Percentiles rank a stretch among this genome's conserved stretches.
These are phyloP conservation scores for Setaria italica DNA, from an alignment of 202 grass and related monocot genomes.

Conservation along the genomic window DNA sequence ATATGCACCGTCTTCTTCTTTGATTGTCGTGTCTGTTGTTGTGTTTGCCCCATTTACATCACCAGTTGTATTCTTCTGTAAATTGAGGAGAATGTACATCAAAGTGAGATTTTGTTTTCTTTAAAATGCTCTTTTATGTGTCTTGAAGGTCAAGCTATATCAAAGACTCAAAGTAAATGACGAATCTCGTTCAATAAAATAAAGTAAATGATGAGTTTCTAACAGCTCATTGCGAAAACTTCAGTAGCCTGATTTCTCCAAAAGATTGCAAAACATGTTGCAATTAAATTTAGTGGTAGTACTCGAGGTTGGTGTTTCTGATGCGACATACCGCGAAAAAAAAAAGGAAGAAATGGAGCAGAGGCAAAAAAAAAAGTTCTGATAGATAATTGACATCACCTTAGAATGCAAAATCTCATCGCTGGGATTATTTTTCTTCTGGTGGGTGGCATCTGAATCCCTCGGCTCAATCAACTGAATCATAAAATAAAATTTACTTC, in stretches of 20 bases:
- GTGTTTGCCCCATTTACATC: slow-evolving; percentile 15
- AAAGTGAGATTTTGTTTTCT: not conserved
- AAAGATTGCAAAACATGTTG: not conserved
- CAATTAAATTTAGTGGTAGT: not conserved
- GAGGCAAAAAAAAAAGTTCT: not conserved
- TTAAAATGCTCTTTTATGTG: not conserved
- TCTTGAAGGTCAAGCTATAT: not conserved
- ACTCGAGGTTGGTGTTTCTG: not conserved
- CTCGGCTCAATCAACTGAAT: slow-evolving; percentile 38
- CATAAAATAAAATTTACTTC: slow-evolving; percentile 21
- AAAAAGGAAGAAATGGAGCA: not conserved
- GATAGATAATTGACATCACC: slow-evolving; percentile 14
- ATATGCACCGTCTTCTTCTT: slow-evolving; percentile 28
- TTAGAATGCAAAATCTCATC: slow-evolving; percentile 22
- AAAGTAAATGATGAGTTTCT: not conserved
- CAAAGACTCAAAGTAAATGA: not conserved
- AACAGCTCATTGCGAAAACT: not conserved
- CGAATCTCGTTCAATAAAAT: not conserved
- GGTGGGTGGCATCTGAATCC: slow-evolving; percentile 20
- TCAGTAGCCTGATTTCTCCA: not conserved
- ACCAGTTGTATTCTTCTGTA: slow-evolving; percentile 7
- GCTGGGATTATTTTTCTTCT: slow-evolving; percentile 4
- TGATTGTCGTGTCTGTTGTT: slow-evolving; percentile 5
- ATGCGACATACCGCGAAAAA: not conserved
- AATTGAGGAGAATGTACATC: slow-evolving; percentile 10